phyloP scores from a whole-genome alignment of 108 stramenopile species.

The Nannochloropsis salina region DNA sequence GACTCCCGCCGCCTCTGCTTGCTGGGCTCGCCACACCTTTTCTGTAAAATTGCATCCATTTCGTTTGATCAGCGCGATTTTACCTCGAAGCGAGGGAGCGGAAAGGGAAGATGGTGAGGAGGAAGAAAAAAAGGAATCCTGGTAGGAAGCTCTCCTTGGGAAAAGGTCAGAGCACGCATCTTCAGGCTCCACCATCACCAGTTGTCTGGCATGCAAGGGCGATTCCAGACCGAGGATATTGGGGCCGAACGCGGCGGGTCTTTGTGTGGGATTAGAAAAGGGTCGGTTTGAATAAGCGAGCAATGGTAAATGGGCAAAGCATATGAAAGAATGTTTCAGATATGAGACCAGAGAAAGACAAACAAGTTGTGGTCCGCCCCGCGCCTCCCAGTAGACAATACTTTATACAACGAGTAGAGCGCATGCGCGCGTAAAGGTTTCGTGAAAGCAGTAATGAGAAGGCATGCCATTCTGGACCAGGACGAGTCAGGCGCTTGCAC shows the following conservation, averaged over 20 bases:
- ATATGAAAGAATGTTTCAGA: too few relatives aligned
- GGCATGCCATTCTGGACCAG: too few relatives aligned
- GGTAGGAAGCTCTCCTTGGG: neutral
- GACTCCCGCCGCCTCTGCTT: slow-evolving; percentile 36
- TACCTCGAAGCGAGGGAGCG: neutral
- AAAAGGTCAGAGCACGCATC: slow-evolving; percentile 25
- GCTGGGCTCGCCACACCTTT: slow-evolving; percentile 32
- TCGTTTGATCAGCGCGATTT: slow-evolving; percentile 40
- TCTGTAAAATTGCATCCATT: slow-evolving; percentile 39
- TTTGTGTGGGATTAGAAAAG: neutral
- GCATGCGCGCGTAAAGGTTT: neutral
- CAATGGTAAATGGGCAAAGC: neutral
- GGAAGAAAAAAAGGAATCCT: neutral
- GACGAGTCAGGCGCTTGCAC: neutral
- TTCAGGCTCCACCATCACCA: slow-evolving; percentile 23
- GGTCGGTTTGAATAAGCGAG: neutral
- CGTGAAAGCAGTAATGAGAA: too few relatives aligned
- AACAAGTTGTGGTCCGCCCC: too few relatives aligned
- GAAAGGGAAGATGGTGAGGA: neutral
- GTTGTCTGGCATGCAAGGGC: slow-evolving; percentile 21
- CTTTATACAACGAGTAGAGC: neutral
- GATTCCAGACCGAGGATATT: slow-evolving; percentile 22
- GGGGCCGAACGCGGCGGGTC: slow-evolving; percentile 40
- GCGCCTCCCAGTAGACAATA: too few relatives aligned
- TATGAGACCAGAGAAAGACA: too few relatives aligned